phyloP scores from a whole-genome alignment of 1,284 basidiomycete species.

The Somion occarium region DNA sequence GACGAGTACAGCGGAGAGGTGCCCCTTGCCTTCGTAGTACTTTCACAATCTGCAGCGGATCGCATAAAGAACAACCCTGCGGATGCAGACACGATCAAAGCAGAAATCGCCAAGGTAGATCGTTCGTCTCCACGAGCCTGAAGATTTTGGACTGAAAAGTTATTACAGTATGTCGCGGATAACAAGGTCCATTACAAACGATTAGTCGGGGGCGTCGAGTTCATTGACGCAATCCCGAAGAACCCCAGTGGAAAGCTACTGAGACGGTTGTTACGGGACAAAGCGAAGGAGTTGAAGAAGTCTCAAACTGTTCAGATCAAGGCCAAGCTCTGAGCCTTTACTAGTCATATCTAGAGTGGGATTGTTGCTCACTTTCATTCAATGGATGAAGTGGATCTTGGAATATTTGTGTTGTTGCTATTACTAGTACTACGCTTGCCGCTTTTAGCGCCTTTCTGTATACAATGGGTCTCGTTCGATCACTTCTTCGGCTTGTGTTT shows the following conservation, averaged over 20 bases:
- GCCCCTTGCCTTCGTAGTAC: constrained; percentile 70
- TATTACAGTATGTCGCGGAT: constrained; percentile 15
- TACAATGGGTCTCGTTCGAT: too few relatives aligned
- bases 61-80: constrained; percentile 31
- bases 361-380: too few relatives aligned
- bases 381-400: too few relatives aligned
- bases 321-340: constrained; percentile 12
- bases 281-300: constrained; percentile 16
- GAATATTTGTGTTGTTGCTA: too few relatives aligned
- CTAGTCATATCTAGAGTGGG: too few relatives aligned
- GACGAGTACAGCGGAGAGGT: constrained; percentile 80
- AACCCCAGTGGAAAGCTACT: constrained; percentile 19
- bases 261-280: constrained; percentile 16
- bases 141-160: not conserved
- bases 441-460: too few relatives aligned
- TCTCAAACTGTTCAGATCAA: not conserved
- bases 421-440: too few relatives aligned
- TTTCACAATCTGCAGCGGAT: constrained; percentile 37
- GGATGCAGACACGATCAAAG: constrained; percentile 29
- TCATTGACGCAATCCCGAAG: constrained; percentile 19
- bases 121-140: not conserved
- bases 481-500: too few relatives aligned
- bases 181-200: constrained; percentile 19
- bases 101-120: constrained; percentile 22
- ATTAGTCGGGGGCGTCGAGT: constrained; percentile 17